phyloP scores from a whole-genome alignment of 2,329 filamentous ascomycete genomes.

The Beauveria sp. region DNA sequence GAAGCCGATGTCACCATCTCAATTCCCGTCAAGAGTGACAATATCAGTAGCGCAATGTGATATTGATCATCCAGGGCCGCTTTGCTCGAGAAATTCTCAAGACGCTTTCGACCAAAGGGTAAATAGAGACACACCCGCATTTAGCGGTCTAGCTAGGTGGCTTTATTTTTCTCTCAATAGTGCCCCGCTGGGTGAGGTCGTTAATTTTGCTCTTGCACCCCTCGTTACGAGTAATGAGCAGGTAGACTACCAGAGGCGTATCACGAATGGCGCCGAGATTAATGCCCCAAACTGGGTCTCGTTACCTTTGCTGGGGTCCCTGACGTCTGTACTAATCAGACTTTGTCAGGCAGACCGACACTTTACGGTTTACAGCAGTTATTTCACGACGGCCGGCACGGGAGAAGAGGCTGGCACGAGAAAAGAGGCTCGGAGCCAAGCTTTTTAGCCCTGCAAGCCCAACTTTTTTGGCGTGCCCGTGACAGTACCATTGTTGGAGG shows the following conservation, averaged over 20 bases:
- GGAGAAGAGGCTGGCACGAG: background rate
- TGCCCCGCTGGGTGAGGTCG: background rate
- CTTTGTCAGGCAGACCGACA: background rate
- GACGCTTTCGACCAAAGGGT: background rate
- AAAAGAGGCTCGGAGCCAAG: constrained; percentile 5
- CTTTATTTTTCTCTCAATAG: background rate
- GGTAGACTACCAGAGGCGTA: background rate
- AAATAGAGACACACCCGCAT: constrained; percentile 6
- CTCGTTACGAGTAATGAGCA: constrained; percentile 1
- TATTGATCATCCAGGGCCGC: background rate
- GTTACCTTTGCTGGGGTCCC: background rate
- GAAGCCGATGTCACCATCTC: constrained; percentile 1
- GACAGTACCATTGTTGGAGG: too few relatives aligned
- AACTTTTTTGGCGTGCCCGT: background rate
- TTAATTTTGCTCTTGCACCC: background rate
- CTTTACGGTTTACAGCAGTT: background rate
- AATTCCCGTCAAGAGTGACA: background rate
- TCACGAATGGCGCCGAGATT: constrained; percentile 7
- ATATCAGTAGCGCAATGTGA: background rate
- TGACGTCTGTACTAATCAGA: too few relatives aligned
- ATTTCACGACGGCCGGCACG: too few relatives aligned
- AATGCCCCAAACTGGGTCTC: constrained; percentile 4
- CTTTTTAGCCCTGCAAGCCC: constrained; percentile 4
- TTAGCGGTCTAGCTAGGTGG: background rate
- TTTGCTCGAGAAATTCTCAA: background rate